A percentile compares a stretch with the other conserved stretches of the same genome.
phyloP scores from a whole-genome alignment of 495 filamentous ascomycete genomes.

The Penicillium maclennaniae region DNA sequence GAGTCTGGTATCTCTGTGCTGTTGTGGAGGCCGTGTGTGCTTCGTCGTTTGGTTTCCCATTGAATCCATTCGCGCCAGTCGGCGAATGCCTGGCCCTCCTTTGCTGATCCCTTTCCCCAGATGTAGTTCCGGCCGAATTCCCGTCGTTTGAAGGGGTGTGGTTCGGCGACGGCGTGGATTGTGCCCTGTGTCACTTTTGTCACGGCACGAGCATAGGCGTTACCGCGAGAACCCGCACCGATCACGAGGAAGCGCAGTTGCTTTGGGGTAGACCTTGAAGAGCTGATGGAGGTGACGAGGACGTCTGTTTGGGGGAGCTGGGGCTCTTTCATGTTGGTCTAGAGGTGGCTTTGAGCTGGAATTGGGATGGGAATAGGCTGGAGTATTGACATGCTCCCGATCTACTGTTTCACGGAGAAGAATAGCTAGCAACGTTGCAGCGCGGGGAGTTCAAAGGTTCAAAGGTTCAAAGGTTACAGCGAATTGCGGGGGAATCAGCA shows the following conservation, averaged over 20 bases:
- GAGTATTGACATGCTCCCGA: background rate
- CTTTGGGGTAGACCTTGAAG: constrained; percentile 1
- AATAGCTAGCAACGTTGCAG: background rate
- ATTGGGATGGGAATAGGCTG: background rate
- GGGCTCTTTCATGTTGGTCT: constrained; percentile 28
- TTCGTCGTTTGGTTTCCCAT: constrained; percentile 58
- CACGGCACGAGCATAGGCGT: constrained; percentile 68
- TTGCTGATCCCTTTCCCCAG: constrained; percentile 50
- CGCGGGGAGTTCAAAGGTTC: background rate
- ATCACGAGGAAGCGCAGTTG: constrained; percentile 65
- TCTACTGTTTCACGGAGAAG: background rate
- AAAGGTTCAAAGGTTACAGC: background rate
- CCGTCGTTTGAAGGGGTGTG: constrained; percentile 68
- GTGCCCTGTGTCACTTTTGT: constrained; percentile 55
- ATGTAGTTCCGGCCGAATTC: constrained; percentile 65
- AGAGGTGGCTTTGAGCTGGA: background rate
- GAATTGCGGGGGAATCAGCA: background rate
- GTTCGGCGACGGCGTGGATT: constrained; percentile 77
- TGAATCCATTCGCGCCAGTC: constrained; percentile 71
- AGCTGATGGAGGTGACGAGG: background rate
- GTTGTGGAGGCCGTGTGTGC: background rate
- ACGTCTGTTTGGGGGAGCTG: constrained; percentile 9
- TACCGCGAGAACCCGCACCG: constrained; percentile 81
- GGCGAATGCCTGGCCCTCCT: constrained; percentile 58
- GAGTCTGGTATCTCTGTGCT: background rate